Base-by-base conservation (phyloP, 2,329 filamentous ascomycete species). In the Alternaria arborescens region DNA sequence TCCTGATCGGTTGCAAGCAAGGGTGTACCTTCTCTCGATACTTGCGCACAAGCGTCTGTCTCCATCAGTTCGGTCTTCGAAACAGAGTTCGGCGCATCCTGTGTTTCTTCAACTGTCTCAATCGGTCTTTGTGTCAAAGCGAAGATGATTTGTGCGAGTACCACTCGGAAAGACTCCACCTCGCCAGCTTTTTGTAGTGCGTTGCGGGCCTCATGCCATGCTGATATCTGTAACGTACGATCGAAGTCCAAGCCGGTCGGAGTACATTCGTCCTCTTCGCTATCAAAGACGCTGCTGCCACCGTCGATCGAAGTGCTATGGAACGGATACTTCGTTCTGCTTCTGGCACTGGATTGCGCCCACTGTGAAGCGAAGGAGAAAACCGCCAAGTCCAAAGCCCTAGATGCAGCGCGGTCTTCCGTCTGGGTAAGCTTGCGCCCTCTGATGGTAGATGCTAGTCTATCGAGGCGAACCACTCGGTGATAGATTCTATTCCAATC, bases 321-420 rank as follows among this genome's bases (percentile, higher is more conserved):
- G 63, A 72, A 76, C 5, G 75, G 73, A 58, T 77, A 77, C 32
- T 68, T 73, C 7, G 68, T 63, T 44, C 61, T 70, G 55, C 69
- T 71, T 58, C 69, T 65, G 44, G 69, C 57, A 26, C 71, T 71
- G 4, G 71, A 71, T 28, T 76, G 75, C 2, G 74, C 72, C 82
- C 84, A 85, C 62, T 86, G 84, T 0, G 83, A 82, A 4, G 84
- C 82, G 69, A 86, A 86, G 0, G 84, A 81, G 76, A 85, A 82
- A 48, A 86, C 84, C 3, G 80, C 79, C 4, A 82, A 70, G 52
- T 85, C 80, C 10, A 86, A 69, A 2, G 84, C 84, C 52, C 77
- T 80, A 1, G 79, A 78, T 28, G 80, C 82, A 5, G 78, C 78
- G n/a, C 75, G 76, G 42, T 84, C 80, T 58, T 86, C 81, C 0